Base-by-base conservation (phyloP, 2,329 filamentous ascomycete genomes). In the Cladophialophora yegresii region DNA sequence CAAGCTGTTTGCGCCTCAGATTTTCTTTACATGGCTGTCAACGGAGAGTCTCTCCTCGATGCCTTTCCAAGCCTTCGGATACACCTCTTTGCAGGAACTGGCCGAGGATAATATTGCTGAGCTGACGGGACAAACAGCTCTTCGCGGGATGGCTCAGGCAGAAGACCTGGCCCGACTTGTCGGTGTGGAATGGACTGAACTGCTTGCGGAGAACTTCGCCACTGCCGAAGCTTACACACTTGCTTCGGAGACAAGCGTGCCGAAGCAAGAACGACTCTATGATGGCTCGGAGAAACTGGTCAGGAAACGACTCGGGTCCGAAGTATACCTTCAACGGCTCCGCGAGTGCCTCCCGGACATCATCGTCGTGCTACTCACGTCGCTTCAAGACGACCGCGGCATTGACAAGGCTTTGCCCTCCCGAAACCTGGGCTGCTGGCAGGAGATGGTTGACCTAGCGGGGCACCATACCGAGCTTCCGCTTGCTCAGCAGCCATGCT, bases 21-120 rank as follows among this genome's bases (percentile, higher is more conserved):
- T 99, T 6, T 80, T 98, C 2, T 96, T 91, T 73, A 96, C 92
- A 0, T 99, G 93, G 93, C 84, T 96, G 3, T 87, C 91, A 67
- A 78, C 79, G 0, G 84, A 89, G 64, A 77, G 79, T 1, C 79
- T 96, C 7, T 80, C 84, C n/a, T 82, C 86, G 3, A 90, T 99
- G 55, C 93, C 95, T 0, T 96, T 85, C 72, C 80, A 83, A n/a
- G 90, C 95, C 1, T 99, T 99, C 75, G 89, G 88, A 0, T 99
- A 96, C 73, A 64, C 77, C 0, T 85, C 78, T 16, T 82, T 98
- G 1, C 75, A 81, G 20, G 87, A 91, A 4, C 83, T 99, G 58
- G 76, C 97, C 2, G 73, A 76, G 5, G 86, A 90, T 64, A 86
- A 90, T 5, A 86, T 92, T 73, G 85, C 88, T 33, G 95, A 99